These are phyloP conservation scores for Stereocaulon alpinum DNA, from an alignment of 495 filamentous ascomycete species.

Conservation along the genomic window DNA sequence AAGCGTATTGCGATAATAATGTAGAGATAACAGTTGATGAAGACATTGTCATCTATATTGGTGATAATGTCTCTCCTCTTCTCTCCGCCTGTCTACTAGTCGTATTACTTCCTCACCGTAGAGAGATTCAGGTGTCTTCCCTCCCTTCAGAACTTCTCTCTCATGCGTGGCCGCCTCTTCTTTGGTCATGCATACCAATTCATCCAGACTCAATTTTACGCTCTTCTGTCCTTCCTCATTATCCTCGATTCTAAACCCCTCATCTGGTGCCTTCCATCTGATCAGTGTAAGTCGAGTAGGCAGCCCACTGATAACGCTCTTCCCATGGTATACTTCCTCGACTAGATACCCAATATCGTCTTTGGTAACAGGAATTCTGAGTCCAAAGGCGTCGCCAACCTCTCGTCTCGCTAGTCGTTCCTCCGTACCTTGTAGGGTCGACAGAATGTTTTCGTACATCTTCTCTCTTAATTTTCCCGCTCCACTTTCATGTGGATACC, in stretches of 20 bases:
- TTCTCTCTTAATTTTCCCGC: constrained; percentile 73
- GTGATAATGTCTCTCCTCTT: constrained; percentile 50
- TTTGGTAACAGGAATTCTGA: constrained; percentile 65
- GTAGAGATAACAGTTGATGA: neutral
- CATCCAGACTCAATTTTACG: constrained; percentile 49
- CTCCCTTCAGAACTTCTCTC: constrained; percentile 62
- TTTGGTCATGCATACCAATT: constrained; percentile 93
- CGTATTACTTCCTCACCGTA: constrained; percentile 57
- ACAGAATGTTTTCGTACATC: constrained; percentile 74
- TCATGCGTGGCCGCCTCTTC: constrained; percentile 81
- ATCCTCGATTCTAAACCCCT: constrained; percentile 36
- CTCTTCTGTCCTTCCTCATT: constrained; percentile 57
- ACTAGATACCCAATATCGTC: constrained; percentile 77
- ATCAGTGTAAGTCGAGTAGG: constrained; percentile 65
- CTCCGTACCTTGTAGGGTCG: constrained; percentile 59
- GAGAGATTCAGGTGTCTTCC: constrained; percentile 56
- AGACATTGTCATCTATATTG: constrained; percentile 33
- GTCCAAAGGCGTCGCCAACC: constrained; percentile 50
- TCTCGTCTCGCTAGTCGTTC: constrained; percentile 56
- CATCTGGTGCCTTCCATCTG: constrained; percentile 58
- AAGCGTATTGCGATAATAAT: neutral
- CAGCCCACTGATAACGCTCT: constrained; percentile 72
- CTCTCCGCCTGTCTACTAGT: constrained; percentile 49
- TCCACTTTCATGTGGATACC: constrained; percentile 78
- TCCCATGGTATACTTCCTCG: constrained; percentile 80